These are phyloP conservation scores for Rhodofomes roseus DNA, from an alignment of 1,284 basidiomycete species.

Conservation along the genomic window DNA sequence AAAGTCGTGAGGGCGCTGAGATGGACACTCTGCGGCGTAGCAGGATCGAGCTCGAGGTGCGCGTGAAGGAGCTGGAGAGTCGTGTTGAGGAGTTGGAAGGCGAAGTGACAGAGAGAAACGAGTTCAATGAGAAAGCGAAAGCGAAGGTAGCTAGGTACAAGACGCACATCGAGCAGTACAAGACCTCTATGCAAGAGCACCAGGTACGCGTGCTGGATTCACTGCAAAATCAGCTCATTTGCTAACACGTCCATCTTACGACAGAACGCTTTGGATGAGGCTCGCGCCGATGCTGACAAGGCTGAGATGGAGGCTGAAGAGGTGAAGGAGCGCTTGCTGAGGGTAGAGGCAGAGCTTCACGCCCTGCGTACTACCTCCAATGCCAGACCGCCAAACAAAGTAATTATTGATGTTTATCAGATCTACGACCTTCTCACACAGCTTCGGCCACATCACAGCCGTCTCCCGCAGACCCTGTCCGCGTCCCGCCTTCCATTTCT, in stretches of 20 bases:
- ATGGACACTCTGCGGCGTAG: conserved; percentile 51
- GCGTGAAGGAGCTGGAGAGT: conserved; percentile 45
- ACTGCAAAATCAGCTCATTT: background rate
- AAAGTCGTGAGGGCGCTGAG: conserved; percentile 58
- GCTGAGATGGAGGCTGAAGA: conserved; percentile 28
- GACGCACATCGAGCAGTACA: conserved; percentile 21
- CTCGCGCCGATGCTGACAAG: conserved; percentile 28
- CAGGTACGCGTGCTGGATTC: conserved; percentile 7
- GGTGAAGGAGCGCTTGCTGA: conserved; percentile 27
- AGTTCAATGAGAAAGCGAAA: conserved; percentile 10
- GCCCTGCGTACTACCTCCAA: conserved; percentile 42
- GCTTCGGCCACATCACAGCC: background rate
- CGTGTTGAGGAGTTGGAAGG: conserved; percentile 40
- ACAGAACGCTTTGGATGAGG: conserved; percentile 32
- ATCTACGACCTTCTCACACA: background rate
- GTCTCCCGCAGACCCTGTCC: background rate
- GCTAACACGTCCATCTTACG: background rate
- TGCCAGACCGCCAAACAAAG: conserved; percentile 16
- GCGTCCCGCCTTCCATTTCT: background rate
- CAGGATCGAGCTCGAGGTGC: conserved; percentile 52
- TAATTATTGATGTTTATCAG: background rate
- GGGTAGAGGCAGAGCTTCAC: conserved; percentile 38
- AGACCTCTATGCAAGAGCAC: conserved; percentile 17
- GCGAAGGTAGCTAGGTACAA: conserved; percentile 21
- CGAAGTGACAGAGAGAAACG: conserved; percentile 28